phyloP scores from a whole-genome alignment of 257 asterid species.

The Plantago elongata region DNA sequence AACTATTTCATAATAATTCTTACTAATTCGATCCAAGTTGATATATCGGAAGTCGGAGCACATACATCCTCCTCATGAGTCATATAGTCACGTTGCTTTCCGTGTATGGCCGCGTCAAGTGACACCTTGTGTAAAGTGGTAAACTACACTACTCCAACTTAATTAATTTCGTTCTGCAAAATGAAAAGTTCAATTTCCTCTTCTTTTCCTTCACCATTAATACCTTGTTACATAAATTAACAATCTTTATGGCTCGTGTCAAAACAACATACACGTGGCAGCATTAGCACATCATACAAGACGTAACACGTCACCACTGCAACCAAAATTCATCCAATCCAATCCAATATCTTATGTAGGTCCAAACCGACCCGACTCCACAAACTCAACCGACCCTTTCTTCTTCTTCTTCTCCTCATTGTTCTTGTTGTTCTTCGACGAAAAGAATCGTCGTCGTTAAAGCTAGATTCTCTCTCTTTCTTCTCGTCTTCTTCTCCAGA shows the following conservation, averaged over 20 bases:
- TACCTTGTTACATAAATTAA: background rate
- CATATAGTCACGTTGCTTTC: no score
- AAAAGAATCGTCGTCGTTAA: slow-evolving; percentile 37
- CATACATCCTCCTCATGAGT: no score
- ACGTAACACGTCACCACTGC: background rate
- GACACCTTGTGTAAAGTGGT: no score
- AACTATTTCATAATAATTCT: no score
- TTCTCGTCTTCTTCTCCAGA: slow-evolving; percentile 19
- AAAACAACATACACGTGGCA: slow-evolving; percentile 1
- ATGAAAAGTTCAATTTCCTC: no score
- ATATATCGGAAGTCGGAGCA: no score
- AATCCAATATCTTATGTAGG: background rate
- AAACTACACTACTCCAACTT: no score
- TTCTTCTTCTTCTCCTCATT: background rate
- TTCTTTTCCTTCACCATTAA: no score
- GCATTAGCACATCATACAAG: background rate
- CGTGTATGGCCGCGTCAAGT: no score
- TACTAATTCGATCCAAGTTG: no score
- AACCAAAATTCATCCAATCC: background rate
- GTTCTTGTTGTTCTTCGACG: slow-evolving; percentile 7
- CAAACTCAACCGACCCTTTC: slow-evolving; percentile 12
- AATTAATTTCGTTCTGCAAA: no score
- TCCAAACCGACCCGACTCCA: slow-evolving; percentile 12
- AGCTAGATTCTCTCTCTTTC: background rate
- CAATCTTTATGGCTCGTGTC: background rate